Percentiles rank a stretch among this genome's conserved stretches.
Conservation (phyloP, 2,329 filamentous ascomycete species). For the Fusarium devonianum region DNA sequence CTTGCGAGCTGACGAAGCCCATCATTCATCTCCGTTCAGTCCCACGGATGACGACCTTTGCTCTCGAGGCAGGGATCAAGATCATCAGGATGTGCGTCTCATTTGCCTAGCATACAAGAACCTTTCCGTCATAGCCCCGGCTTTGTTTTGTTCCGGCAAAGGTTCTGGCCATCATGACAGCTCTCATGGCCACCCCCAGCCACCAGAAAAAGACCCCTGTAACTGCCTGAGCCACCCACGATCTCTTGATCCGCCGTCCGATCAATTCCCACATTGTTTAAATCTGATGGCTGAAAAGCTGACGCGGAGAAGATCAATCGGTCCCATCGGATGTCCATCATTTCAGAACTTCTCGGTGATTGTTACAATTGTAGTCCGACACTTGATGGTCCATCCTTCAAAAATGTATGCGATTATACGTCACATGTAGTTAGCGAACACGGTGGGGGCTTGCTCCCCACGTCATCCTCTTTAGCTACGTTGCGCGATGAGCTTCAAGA, state of each 20-base stretch:
- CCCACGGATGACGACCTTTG: neutral
- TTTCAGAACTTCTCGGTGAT: too few species aligned
- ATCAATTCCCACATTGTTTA: neutral
- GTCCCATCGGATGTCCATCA: neutral
- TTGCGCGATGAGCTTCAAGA: constrained; percentile 25
- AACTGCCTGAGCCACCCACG: constrained; percentile 1
- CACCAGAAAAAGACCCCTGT: constrained; percentile 13
- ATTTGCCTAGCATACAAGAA: neutral
- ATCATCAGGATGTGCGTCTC: constrained; percentile 9
- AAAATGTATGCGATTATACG: constrained; percentile 13
- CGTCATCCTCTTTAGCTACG: constrained; percentile 40
- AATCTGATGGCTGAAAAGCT: neutral
- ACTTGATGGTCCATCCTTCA: too few species aligned
- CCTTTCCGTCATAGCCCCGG: constrained; percentile 11
- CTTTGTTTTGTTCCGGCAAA: constrained; percentile 13
- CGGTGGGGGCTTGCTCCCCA: constrained; percentile 37
- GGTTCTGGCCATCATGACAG: constrained; percentile 26
- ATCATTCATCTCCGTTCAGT: neutral
- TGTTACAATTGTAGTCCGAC: too few species aligned
- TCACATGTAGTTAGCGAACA: constrained; percentile 28
- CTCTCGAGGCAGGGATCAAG: neutral
- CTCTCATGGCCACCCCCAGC: constrained; percentile 21
- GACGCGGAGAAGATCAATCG: neutral
- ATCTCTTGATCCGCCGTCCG: neutral
- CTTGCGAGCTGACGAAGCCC: constrained; percentile 4